A percentile compares a stretch with the other conserved stretches of the same genome.
Evolutionary conservation across 441 rosid species (phyloP).

Genomic region (Populus hybrid): DNA sequence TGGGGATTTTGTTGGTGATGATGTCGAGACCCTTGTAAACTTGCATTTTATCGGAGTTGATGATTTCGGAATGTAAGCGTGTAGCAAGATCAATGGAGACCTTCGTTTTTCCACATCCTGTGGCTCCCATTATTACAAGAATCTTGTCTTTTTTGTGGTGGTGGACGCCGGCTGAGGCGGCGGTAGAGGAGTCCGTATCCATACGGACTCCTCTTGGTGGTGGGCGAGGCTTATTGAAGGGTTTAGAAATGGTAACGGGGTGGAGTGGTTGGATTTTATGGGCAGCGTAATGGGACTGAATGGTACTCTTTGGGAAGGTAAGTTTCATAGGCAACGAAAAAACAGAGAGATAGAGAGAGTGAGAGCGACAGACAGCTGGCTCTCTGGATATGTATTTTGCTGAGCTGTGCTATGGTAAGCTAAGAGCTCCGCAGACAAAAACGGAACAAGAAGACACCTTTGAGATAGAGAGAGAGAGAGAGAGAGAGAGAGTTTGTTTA

Average conservation of each 20-base stretch:
- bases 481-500: background rate
- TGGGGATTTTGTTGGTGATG: constrained; percentile 72
- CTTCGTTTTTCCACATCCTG: constrained; percentile 75
- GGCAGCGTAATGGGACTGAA: constrained; percentile 4
- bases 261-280: background rate
- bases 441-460: constrained; percentile 12
- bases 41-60: constrained; percentile 90
- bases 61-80: constrained; percentile 47
- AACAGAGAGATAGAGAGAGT: background rate
- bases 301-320: background rate
- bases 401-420: background rate
- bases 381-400: constrained; percentile 4
- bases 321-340: constrained; percentile 4
- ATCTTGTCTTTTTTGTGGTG: constrained; percentile 41
- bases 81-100: constrained; percentile 76
- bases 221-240: background rate
- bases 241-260: background rate
- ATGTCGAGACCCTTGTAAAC: constrained; percentile 67
- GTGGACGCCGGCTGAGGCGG: background rate
- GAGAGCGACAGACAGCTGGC: background rate
- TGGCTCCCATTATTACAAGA: constrained; percentile 81
- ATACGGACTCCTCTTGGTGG: constrained; percentile 18
- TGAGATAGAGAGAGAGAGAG: background rate
- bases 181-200: constrained; percentile 28
- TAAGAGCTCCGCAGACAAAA: constrained; percentile 8